These are phyloP conservation scores for Calonectria henricotiae DNA, from an alignment of 2,329 filamentous ascomycete genomes.

Conservation along the genomic window DNA sequence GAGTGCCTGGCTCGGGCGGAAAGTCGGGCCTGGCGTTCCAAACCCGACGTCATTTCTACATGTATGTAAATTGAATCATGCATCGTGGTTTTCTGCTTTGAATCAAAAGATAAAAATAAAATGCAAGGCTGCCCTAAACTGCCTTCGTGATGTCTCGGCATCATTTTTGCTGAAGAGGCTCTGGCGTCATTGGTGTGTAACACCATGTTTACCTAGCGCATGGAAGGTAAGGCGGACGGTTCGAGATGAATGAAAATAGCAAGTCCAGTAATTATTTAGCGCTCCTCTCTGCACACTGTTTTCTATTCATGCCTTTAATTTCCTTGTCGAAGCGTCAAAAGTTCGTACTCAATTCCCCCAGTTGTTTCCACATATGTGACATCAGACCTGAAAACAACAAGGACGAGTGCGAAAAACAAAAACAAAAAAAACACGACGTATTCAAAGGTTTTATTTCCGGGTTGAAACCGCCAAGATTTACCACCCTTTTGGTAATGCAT, in stretches of 20 bases:
- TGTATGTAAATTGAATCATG: not conserved
- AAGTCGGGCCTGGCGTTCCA: not conserved
- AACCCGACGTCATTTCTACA: not conserved
- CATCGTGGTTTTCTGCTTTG: no score
- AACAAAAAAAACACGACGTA: not conserved
- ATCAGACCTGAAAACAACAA: slow-evolving; percentile 10
- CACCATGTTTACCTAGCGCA: slow-evolving; percentile 11
- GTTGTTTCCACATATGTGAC: not conserved
- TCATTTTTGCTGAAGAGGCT: slow-evolving; percentile 7
- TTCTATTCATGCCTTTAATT: not conserved
- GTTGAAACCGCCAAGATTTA: not conserved
- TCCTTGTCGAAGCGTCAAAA: not conserved
- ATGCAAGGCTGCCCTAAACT: not conserved
- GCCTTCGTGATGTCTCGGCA: slow-evolving; percentile 7
- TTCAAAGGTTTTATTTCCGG: not conserved
- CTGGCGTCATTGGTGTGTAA: slow-evolving; percentile 2
- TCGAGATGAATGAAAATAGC: slow-evolving; percentile 8
- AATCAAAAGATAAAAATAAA: not conserved
- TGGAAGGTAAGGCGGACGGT: not conserved
- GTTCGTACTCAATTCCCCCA: no score
- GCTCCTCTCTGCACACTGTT: not conserved
- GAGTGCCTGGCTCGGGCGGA: slow-evolving; percentile 22
- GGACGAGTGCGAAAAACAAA: slow-evolving; percentile 5
- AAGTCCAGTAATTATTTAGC: slow-evolving; percentile 1
- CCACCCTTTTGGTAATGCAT: not conserved